Base-by-base conservation (phyloP, 257 asterid genomes). In the Catharanthus roseus region DNA sequence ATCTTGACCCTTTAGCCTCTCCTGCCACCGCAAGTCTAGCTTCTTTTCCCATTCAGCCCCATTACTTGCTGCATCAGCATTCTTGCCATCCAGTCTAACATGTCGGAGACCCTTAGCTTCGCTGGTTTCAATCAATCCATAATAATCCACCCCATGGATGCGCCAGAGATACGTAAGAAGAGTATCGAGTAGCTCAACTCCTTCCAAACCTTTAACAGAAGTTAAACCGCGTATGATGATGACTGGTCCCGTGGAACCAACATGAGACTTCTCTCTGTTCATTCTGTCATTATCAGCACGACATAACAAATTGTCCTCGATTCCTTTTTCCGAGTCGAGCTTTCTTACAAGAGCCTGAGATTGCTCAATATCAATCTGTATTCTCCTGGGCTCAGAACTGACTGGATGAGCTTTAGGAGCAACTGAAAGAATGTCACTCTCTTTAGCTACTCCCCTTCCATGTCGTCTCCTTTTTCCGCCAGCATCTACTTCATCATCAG, bases 141-240 rank as follows among this genome's bases (percentile, higher is more conserved):
- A 95, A 77, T 95, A 95, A 84, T 95, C 96, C 41, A 95, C 85
- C 56, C 97, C 97, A 78, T 95, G 99, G 83, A 95, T 85, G 65
- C 99, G 96, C 99, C 99, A 95, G 64, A 95, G 95, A 74, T 95
- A 95, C 51, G 97, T 91, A 64, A 91, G 80, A 75, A 91, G 91
- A 10, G 97, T 91, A 84, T 95, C 99, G 39, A 95, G 87, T 68
- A 95, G 91, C 81, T 95, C 99, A 68, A 80, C 76, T 60, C 99
- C 99, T 81, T 95, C 99, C 12, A 95, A 96, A 72, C 99, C 99
- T 79, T 88, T 95, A 26, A 91, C 79, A 38, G 97, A 74, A 75
- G 78, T 85, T 73, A 82, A 83, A 68, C 99, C 99, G 23, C 96
- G 86, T 60, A 95, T 72, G 24, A 95, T 95, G 67, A 91, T 77